Base-by-base conservation (phyloP, 225 moss, liverwort and hornwort genomes). In the Polytrichum commune region DNA sequence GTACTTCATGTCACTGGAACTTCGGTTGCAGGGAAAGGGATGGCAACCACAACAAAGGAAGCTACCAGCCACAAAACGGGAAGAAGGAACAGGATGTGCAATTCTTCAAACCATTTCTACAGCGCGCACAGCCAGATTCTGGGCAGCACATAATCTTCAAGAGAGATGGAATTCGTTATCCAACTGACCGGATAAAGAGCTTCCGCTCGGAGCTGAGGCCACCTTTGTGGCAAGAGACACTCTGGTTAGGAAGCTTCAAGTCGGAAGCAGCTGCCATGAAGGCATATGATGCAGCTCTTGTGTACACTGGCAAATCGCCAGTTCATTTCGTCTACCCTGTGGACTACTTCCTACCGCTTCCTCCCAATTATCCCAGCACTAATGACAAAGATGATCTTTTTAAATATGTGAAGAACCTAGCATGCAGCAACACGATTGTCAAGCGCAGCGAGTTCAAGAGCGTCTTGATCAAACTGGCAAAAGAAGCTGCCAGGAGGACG, bases 181-280 rank as follows among this genome's bases (percentile, higher is more conserved):
- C 71, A 13, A 71, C 56, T 10, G 61, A 62, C 10, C 62, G 26
- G 23, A n/a, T 71, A 22, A 71, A 71, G 25, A 71, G 56, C 30
- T 71, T 8, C 20, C 71, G 71, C 1, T 71, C 71, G 1, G 71
- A 71, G 62, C 30, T 71, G 33, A 71, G 71, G 28, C 71, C 61
- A 0, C 7, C 56, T 30, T 29, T 8, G 3, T 71, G 71, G 71
- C 60, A 60, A 19, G 61, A 60, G 27, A 71, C 35, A 16, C 6
- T 60, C 23, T 71, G 71, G 71, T 29, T 71, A 6, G 71, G 71
- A 60, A 71, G 71, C 60, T 71, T 71, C 25, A 57, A 71, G 56
- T 71, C 71, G 1, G 71, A 71, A 71, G 61, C 38, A 35, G 71
- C 71, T 53, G 56, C 29, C 60, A 71, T 60, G 61, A 71, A 46